phyloP scores from a whole-genome alignment of 2,329 filamentous ascomycete species.

The Ophiostoma angusticollis region DNA sequence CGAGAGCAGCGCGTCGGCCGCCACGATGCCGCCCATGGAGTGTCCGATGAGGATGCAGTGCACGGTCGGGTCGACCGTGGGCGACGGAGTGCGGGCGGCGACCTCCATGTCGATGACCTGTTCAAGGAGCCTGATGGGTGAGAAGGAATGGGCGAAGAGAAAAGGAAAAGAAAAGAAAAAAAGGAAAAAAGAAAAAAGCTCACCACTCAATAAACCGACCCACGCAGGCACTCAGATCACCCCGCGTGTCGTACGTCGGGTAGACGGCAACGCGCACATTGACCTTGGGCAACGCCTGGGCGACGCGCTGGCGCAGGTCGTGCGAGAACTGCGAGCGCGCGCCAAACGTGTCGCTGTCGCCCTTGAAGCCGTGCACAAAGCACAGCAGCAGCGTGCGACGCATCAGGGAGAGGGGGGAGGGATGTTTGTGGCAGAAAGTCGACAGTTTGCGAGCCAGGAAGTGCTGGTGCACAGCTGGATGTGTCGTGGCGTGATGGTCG shows the following conservation, averaged over 20 bases:
- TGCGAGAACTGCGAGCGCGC: conserved; percentile 53
- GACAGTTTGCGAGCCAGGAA: no score
- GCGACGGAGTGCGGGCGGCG: conserved; percentile 62
- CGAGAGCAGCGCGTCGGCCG: conserved; percentile 71
- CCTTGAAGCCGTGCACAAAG: conserved; percentile 88
- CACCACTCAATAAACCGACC: conserved; percentile 63
- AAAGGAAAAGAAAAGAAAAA: not conserved
- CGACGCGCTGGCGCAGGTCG: conserved; percentile 52
- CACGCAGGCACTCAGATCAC: conserved; percentile 60
- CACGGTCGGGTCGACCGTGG: conserved; percentile 76
- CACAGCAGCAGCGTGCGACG: conserved; percentile 70
- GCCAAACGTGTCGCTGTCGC: conserved; percentile 66
- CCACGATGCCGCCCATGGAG: conserved; percentile 89
- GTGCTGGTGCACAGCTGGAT: no score
- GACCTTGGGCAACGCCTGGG: conserved; percentile 54
- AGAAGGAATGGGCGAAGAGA: no score
- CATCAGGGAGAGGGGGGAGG: no score
- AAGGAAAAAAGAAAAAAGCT: conserved; percentile 12
- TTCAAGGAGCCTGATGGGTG: conserved; percentile 57
- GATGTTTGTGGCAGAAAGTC: no score
- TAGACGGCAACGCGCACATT: conserved; percentile 59
- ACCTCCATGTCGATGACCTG: conserved; percentile 94
- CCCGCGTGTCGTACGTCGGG: conserved; percentile 70
- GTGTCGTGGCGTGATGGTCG: no score
- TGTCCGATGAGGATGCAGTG: conserved; percentile 74